These are phyloP conservation scores for Polymyxa betae DNA, from an alignment of 208 protist species.

Conservation along the genomic window DNA sequence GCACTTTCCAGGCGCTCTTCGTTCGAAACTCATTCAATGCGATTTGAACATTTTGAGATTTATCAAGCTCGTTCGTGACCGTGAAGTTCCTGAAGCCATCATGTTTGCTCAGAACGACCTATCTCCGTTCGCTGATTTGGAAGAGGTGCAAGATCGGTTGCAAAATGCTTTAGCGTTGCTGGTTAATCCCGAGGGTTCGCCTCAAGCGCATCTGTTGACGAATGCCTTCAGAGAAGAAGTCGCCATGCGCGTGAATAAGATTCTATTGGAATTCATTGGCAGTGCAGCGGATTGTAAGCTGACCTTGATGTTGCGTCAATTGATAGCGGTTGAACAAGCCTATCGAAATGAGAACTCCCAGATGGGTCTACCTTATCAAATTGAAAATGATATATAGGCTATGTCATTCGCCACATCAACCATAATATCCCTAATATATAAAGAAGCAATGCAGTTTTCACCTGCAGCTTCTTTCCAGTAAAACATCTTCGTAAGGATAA, in stretches of 20 bases:
- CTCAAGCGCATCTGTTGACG: neutral
- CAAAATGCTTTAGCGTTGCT: slow-evolving; percentile 4
- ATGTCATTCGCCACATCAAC: too few species aligned
- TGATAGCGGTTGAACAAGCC: neutral
- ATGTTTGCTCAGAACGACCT: slow-evolving; percentile 4
- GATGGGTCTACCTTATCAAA: neutral
- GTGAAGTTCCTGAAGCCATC: neutral
- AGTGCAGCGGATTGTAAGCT: neutral
- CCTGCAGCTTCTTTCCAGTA: too few species aligned
- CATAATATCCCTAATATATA: too few species aligned
- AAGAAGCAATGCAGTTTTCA: too few species aligned
- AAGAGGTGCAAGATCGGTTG: neutral
- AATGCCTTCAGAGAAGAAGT: neutral
- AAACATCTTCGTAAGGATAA: too few species aligned
- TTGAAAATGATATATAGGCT: too few species aligned
- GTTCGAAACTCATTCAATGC: neutral
- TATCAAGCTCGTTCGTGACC: neutral
- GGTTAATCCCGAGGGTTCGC: neutral
- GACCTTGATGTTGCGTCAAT: neutral
- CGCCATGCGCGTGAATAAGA: neutral
- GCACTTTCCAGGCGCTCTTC: neutral
- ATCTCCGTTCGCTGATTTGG: neutral
- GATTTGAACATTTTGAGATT: neutral
- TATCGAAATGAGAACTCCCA: slow-evolving; percentile 49
- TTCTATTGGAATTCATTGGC: neutral